These are phyloP conservation scores for Axilococcus clingmanii DNA, from an alignment of 139 green algal species.

Conservation along the genomic window DNA sequence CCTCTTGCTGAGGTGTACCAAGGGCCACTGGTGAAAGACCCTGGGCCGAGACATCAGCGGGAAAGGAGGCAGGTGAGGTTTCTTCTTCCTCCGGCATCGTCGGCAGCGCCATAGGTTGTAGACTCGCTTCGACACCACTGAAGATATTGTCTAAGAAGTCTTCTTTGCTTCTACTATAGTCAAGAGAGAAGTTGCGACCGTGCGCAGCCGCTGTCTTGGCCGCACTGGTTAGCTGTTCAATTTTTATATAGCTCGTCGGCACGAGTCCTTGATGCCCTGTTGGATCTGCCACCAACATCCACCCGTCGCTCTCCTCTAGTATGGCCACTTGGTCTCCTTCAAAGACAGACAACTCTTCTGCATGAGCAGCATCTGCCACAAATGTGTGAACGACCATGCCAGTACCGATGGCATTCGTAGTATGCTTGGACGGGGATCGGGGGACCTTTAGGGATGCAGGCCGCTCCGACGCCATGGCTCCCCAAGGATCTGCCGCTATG, in stretches of 20 bases:
- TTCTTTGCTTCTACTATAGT: slow-evolving; percentile 19
- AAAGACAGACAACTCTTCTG: slow-evolving; percentile 32
- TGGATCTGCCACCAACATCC: slow-evolving; percentile 25
- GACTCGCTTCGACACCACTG: not conserved
- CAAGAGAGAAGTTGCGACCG: not conserved
- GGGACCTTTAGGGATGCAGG: too few relatives aligned
- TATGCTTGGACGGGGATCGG: too few relatives aligned
- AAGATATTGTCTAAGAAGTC: slow-evolving; percentile 27
- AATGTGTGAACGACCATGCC: slow-evolving; percentile 28
- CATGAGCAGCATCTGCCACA: slow-evolving; percentile 22
- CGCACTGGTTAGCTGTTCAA: slow-evolving; percentile 10
- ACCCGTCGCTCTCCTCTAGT: slow-evolving; percentile 24
- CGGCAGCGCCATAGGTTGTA: not conserved
- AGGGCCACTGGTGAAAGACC: too few relatives aligned
- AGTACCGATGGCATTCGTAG: not conserved
- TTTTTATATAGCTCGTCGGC: slow-evolving; percentile 16
- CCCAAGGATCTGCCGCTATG: too few relatives aligned
- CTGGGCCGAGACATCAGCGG: too few relatives aligned
- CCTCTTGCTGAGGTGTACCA: too few relatives aligned
- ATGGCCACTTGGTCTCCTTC: slow-evolving; percentile 28
- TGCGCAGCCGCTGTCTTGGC: too few relatives aligned
- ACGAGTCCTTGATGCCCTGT: slow-evolving; percentile 21
- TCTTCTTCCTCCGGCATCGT: not conserved
- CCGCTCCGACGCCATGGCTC: too few relatives aligned
- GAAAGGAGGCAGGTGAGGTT: too few relatives aligned